Conservation (phyloP, 345 rosid species). For the Tarenaya hassleriana region DNA sequence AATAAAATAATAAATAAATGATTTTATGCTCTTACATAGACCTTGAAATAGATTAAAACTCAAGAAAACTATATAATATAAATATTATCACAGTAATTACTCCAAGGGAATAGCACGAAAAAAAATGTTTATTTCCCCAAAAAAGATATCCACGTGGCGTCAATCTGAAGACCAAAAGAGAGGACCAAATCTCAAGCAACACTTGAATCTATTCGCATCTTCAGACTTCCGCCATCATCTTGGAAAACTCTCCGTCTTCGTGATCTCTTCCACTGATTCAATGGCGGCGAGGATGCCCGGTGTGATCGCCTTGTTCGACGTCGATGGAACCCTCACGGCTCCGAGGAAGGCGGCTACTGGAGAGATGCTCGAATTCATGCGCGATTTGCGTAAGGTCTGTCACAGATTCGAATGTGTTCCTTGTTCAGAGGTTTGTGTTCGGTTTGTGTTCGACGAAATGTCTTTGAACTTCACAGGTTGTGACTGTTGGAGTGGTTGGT, state of each 20-base stretch:
- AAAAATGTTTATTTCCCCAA: too few species aligned
- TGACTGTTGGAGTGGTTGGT: conserved; percentile 87
- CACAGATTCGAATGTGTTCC: neutral
- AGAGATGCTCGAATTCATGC: conserved; percentile 56
- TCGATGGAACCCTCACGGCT: conserved; percentile 97
- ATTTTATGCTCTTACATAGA: too few species aligned
- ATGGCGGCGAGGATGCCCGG: conserved; percentile 55
- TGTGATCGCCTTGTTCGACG: conserved; percentile 86
- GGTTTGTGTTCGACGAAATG: conserved; percentile 18
- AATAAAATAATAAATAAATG: too few species aligned
- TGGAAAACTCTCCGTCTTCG: conserved; percentile 4
- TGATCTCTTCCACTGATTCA: conserved; percentile 17
- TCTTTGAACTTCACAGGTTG: conserved; percentile 44
- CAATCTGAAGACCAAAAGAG: conserved; percentile 23
- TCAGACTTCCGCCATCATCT: conserved; percentile 22
- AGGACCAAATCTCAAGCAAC: conserved; percentile 25
- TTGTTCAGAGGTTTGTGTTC: neutral
- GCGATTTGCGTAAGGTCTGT: conserved; percentile 63
- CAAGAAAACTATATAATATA: too few species aligned
- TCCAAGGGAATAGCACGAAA: too few species aligned
- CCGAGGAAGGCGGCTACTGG: conserved; percentile 72
- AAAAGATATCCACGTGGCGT: too few species aligned
- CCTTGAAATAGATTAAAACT: too few species aligned
- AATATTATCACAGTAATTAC: too few species aligned
- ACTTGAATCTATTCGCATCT: conserved; percentile 18